These are phyloP conservation scores for Calonectria naviculata DNA, from an alignment of 2,329 filamentous ascomycete species.

Conservation along the genomic window DNA sequence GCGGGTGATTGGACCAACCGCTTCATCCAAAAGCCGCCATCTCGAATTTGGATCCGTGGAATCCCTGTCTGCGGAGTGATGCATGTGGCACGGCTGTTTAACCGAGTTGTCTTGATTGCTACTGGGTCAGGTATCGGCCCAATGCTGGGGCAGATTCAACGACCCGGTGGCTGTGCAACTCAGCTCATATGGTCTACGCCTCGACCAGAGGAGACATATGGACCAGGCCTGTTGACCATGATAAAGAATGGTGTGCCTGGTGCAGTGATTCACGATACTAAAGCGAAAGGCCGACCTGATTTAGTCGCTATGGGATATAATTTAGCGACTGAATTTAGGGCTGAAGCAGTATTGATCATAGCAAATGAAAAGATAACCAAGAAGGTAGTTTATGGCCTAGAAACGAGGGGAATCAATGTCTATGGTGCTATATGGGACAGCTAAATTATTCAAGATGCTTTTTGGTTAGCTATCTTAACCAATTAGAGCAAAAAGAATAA, in stretches of 20 bases:
- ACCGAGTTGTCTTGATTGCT: conserved; percentile 73
- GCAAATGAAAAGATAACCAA: conserved; percentile 75
- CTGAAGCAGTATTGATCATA: conserved; percentile 80
- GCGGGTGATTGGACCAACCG: conserved; percentile 80
- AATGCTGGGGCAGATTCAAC: conserved; percentile 69
- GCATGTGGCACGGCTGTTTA: conserved; percentile 74
- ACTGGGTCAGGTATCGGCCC: conserved; percentile 82
- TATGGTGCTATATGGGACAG: conserved; percentile 81
- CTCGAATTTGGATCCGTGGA: conserved; percentile 75
- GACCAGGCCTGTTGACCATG: conserved; percentile 63
- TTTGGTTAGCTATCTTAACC: no score
- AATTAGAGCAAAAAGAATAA: no score
- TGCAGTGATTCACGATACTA: conserved; percentile 76
- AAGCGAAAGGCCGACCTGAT: conserved; percentile 67
- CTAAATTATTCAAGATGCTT: no score
- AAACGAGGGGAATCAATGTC: conserved; percentile 72
- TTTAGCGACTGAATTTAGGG: conserved; percentile 62
- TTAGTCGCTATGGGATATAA: conserved; percentile 62
- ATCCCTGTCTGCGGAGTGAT: conserved; percentile 75
- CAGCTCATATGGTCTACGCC: conserved; percentile 78
- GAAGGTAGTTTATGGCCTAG: conserved; percentile 75
- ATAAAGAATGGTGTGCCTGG: conserved; percentile 68
- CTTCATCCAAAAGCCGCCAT: conserved; percentile 71
- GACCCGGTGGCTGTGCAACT: conserved; percentile 54
- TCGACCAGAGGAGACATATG: conserved; percentile 71